Evolutionary conservation across 345 rosid genomes (phyloP), one percentile per base, ranked within the genome.

Genomic region (Rhodamnia argentea): DNA sequence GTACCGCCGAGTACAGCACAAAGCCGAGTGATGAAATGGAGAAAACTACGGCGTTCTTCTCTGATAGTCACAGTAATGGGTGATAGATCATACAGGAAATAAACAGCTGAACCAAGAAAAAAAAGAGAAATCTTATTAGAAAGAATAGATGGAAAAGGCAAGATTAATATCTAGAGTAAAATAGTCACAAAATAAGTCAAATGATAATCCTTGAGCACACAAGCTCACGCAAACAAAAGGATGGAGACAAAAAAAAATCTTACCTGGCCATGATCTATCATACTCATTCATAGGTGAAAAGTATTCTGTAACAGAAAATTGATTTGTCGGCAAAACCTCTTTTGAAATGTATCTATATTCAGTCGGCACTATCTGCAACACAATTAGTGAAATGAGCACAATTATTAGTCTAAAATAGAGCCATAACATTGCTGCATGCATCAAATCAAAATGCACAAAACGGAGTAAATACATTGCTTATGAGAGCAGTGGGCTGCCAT

Each of bases 1-100:
- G 99, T 98, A 56, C 99, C 98, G 6, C 99, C 99, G 87, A 98
- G 91, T 60, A 98, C 98, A n/a, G 99, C 99, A 90, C 98, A 96
- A 84, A 98, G 99, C 83, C 99, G 92, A 84, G 99, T 97, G 90
- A 95, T 90, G 87, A 98, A 94, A 87, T 98, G 99, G 87, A 98
- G 95, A 91, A 98, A 96, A 89, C 98, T 94, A 44, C 94, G 99
- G 7, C 94, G 88, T 86, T 98, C 99, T 90, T 98, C 99, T 88
- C 90, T 95, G 90, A 98, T 98, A 42, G 99, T 95, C 82, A 98
- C 99, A 13, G 98, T 96, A 88, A 98, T 98, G 2, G 99, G 99
- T 40, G 99, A 98, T 75, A 98, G 92, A 91, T 98, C 99, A 87
- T 96, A 98, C 88, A 98, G 90, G 90, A 98, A 96, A 93, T 94